phyloP scores from a whole-genome alignment of 306 rosid species.

The Chamaecrista fasciculata region DNA sequence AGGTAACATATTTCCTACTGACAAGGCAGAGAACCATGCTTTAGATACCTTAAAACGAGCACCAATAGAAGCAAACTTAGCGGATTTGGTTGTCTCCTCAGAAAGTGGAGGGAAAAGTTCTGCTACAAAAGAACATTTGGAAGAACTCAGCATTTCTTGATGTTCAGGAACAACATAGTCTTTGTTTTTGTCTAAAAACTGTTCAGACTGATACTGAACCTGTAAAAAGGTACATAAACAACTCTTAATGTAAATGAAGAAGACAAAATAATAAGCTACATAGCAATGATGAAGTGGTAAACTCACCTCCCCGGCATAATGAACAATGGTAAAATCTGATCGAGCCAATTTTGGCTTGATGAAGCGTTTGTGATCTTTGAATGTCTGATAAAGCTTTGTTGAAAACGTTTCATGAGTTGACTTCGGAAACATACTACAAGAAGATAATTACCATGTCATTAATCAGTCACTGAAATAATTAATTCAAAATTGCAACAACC shows the following conservation, averaged over 20 bases:
- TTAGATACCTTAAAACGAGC: slow-evolving; percentile 78
- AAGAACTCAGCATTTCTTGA: slow-evolving; percentile 83
- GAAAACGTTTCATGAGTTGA: slow-evolving; percentile 90
- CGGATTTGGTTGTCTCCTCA: slow-evolving; percentile 73
- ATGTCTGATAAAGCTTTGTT: slow-evolving; percentile 82
- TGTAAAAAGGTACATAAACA: slow-evolving; percentile 44
- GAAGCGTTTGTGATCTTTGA: slow-evolving; percentile 84
- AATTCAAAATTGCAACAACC: not conserved
- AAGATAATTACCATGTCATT: slow-evolving; percentile 27
- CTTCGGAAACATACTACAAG: slow-evolving; percentile 86
- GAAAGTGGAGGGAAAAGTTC: slow-evolving; percentile 74
- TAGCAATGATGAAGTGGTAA: slow-evolving; percentile 31
- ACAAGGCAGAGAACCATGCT: slow-evolving; percentile 26
- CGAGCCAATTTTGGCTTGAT: slow-evolving; percentile 88
- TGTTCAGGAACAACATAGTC: slow-evolving; percentile 95
- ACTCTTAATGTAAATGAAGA: slow-evolving; percentile 19
- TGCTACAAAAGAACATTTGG: slow-evolving; percentile 81
- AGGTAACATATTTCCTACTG: slow-evolving; percentile 27
- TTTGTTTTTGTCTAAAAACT: slow-evolving; percentile 85
- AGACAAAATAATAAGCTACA: slow-evolving; percentile 15
- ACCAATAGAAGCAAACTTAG: slow-evolving; percentile 94
- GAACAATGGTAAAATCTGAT: slow-evolving; percentile 77
- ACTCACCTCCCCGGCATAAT: slow-evolving; percentile 92
- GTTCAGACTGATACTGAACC: slow-evolving; percentile 93
- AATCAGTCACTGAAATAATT: not conserved